Evolutionary conservation across 768 basidiomycete species (phyloP), one percentile per base, ranked within the genome.

Genomic region (Boletus rex-veris): DNA sequence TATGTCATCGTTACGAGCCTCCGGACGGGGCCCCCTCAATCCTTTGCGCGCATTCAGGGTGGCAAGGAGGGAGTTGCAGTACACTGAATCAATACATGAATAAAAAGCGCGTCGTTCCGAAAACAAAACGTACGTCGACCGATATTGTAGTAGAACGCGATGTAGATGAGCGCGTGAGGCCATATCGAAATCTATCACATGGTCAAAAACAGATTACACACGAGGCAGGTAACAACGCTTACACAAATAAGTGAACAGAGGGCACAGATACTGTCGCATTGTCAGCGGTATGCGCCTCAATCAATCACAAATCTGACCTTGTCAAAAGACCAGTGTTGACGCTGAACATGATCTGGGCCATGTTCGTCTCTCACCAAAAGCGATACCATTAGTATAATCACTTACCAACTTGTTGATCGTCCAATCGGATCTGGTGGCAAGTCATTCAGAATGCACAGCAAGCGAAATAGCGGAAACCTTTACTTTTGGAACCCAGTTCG

Each of bases 11-110:
- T 53, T 47, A 0, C 14, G 40, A 18, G 38, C 45, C 2, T 54
- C 50, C 7, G 28, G 28, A 28, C 28, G 28, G 28, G 28, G 28
- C 2, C 49, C 19, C 9, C 75, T 75, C 48, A 83, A 74, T 69
- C 72, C 74, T 50, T 76, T 77, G 8, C 82, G 73, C 11, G 79
- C 79, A 45, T 84, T 84, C 47, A 83, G 73, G 0, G 82, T 82
- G 1, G 81, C 80, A 10, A 84, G 74, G n/a, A 84, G 76, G 5
- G 82, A 77, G 64, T 84, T 84, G 39, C 79, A 77, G 62, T 84
- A 84, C 5, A 84, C 81, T 83, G 8, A 12, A 38, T 11, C 3
- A 19, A 26, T 18, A 5, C 8, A 19, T 59, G 9, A 53, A 50
- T 18, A 21, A n/a, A 10, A 1, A 14, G 7, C 5, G 4, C 14